Conservation (phyloP, 2,329 filamentous ascomycete species). For the Pseudogymnoascus verrucosus region DNA sequence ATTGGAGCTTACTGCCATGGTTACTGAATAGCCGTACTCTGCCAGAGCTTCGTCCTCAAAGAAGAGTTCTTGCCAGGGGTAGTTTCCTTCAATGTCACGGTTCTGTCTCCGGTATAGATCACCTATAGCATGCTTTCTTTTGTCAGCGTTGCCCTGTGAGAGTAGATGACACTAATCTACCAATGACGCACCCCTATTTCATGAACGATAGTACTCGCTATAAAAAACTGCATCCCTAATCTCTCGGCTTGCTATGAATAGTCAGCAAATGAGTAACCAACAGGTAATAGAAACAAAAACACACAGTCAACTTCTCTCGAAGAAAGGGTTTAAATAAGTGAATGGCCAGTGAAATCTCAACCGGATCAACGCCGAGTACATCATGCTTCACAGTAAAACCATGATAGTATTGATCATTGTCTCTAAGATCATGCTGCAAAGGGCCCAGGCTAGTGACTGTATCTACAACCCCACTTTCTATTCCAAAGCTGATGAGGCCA, state of each 20-base stretch:
- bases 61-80: not conserved
- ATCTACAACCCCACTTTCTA: slow-evolving; percentile 1
- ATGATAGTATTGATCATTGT: not conserved
- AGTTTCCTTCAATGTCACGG: not conserved
- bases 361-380: not conserved
- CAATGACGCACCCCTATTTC: not conserved
- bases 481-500: not conserved
- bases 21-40: slow-evolving; percentile 1
- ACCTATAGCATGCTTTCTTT: not conserved
- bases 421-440: not conserved
- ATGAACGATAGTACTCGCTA: not conserved
- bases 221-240: not conserved
- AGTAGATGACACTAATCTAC: not conserved
- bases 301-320: not conserved
- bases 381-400: not conserved
- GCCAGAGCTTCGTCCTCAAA: not conserved
- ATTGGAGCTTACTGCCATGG: not conserved
- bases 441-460: not conserved
- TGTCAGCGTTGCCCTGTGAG: not conserved
- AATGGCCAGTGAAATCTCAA: not conserved
- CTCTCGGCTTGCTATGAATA: not conserved
- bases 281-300: not conserved
- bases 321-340: not conserved
- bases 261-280: not conserved
- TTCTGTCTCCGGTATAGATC: not conserved